phyloP scores from a whole-genome alignment of 2,329 filamentous ascomycete genomes.

The Colletotrichum siamense region DNA sequence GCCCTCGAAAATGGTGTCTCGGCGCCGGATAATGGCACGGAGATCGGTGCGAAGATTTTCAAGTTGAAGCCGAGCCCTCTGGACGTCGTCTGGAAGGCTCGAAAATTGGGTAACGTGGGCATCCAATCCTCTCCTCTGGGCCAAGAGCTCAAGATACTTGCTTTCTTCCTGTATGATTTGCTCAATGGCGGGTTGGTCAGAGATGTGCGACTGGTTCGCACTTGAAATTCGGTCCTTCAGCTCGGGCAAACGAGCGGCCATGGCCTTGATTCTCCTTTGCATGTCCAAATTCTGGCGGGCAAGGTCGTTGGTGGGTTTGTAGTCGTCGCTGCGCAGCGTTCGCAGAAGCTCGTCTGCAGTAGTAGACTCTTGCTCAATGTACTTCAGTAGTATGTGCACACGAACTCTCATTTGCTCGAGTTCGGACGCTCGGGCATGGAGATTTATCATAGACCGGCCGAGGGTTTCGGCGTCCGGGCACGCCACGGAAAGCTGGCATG shows the following conservation, averaged over 20 bases:
- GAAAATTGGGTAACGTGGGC: conserved; percentile 69
- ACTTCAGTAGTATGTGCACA: conserved; percentile 59
- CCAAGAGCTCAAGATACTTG: conserved; percentile 61
- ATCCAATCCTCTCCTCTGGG: conserved; percentile 65
- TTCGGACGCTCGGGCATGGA: conserved; percentile 59
- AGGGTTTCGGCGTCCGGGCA: conserved; percentile 55
- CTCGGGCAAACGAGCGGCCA: conserved; percentile 71
- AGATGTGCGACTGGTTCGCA: conserved; percentile 36
- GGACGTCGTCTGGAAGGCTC: conserved; percentile 73
- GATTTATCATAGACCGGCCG: conserved; percentile 56
- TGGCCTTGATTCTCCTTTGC: conserved; percentile 72
- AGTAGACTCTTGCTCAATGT: conserved; percentile 58
- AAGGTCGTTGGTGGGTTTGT: conserved; percentile 62
- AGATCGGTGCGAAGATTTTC: conserved; percentile 71
- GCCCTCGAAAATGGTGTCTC: conserved; percentile 78
- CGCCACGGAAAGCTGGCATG: conserved; percentile 54
- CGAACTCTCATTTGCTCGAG: conserved; percentile 62
- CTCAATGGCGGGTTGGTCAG: conserved; percentile 57
- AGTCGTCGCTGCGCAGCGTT: conserved; percentile 50
- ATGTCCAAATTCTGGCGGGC: conserved; percentile 76
- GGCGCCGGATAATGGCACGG: conserved; percentile 60
- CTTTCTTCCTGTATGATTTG: conserved; percentile 64
- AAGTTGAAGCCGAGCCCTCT: conserved; percentile 73
- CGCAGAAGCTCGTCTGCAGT: conserved; percentile 42
- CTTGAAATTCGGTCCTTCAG: conserved; percentile 60